Evolutionary conservation across 202 grass and related monocot genomes (phyloP).

Genomic region (Saccharum hybrid): DNA sequence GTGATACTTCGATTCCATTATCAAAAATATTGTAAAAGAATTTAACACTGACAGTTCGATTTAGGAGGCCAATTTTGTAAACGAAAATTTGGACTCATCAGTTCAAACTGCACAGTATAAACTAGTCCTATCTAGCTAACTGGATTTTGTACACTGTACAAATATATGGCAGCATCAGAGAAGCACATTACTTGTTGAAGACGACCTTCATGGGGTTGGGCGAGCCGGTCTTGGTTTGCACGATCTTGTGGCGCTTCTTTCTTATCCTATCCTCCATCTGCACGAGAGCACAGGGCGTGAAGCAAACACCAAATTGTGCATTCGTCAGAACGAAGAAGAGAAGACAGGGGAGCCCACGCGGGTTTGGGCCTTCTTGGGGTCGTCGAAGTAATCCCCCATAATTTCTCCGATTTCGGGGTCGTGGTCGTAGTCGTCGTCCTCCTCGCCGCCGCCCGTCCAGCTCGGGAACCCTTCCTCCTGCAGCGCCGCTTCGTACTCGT

Average conservation of each 20-base stretch:
- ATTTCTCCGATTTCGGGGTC: constrained; percentile 90
- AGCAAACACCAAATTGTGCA: constrained; percentile 25
- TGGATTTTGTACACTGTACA: constrained; percentile 11
- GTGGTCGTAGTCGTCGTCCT: constrained; percentile 54
- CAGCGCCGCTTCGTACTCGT: constrained; percentile 38
- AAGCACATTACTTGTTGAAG: constrained; percentile 82
- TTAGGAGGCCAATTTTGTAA: background rate
- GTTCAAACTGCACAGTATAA: background rate
- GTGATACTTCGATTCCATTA: background rate
- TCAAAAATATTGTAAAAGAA: background rate
- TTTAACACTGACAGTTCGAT: background rate
- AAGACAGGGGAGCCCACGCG: constrained; percentile 48
- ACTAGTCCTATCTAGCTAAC: background rate
- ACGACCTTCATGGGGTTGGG: constrained; percentile 64
- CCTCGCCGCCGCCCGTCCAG: constrained; percentile 5
- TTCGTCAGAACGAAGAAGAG: background rate
- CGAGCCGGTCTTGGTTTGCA: constrained; percentile 86
- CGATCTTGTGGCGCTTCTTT: constrained; percentile 80
- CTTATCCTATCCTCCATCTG: constrained; percentile 90
- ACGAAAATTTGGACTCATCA: background rate
- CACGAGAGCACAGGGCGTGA: constrained; percentile 11
- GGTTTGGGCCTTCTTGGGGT: constrained; percentile 81
- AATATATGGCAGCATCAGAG: constrained; percentile 1
- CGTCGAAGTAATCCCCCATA: constrained; percentile 74
- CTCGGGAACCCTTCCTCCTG: constrained; percentile 36